Evolutionary conservation across 2,329 filamentous ascomycete genomes (phyloP), one percentile per base, ranked within the genome.

Genomic region (Plenodomus lindquistii): DNA sequence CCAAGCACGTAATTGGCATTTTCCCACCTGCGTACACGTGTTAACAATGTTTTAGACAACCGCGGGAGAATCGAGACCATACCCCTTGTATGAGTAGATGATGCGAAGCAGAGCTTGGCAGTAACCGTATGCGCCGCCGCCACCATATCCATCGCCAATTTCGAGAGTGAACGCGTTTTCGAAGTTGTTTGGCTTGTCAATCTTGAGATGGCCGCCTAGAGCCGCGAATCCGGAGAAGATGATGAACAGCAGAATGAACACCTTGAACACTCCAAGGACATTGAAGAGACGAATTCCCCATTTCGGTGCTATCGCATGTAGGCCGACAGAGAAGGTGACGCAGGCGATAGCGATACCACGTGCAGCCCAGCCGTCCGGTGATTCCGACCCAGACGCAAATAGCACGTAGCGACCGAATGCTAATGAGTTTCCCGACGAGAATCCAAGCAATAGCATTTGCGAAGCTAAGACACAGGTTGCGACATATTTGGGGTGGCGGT

Each of bases 361-460:
- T 2, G 81, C 78, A 15, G 72, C 70, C 82, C 83, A 86, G 9
- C 77, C 79, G 54, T 83, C 79, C 0, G 76, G 72, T 29, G 75
- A 67, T 16, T 59, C 55, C 34, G 67, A 71, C 1, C 81, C 81
- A 0, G 81, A 75, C 0, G 83, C 81, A 48, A 78, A 79, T 16
- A 86, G 74, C 2, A 84, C 71, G 54, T 85, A 85, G 13, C 79
- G 75, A 13, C 82, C 82, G 40, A 85, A 85, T 0, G 81, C 81
- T 11, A 85, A 73, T 0, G 80, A 75, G 62, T 85, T 85, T 1
- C 68, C 81, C 0, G 82, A 79, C 0, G 83, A 84, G 62, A 85
- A 85, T 0, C 82, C 83, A 1, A 86, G 77, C 1, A 85, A 72
- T 38, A 85, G 75, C 79, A 85, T 84, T 65, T 85, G 82, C 1